These are phyloP conservation scores for Pseudonitzschia delicatissima DNA, from an alignment of 108 stramenopile genomes.

Conservation along the genomic window DNA sequence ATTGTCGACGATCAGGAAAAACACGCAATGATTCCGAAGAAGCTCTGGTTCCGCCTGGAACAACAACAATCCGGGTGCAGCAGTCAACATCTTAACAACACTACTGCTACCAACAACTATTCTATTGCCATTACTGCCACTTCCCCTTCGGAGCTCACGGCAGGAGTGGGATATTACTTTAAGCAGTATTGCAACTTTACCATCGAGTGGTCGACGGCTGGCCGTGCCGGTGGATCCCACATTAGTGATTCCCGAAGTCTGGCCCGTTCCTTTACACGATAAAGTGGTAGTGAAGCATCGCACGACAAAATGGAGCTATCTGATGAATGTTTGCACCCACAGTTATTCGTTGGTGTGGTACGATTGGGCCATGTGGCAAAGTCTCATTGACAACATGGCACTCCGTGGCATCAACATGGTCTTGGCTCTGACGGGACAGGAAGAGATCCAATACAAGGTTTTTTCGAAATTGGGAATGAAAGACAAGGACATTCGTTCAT, in stretches of 20 bases:
- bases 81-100: too few relatives aligned
- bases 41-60: conserved; percentile 8
- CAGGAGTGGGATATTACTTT: conserved; percentile 39
- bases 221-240: conserved; percentile 13
- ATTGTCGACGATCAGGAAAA: neutral
- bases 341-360: conserved; percentile 57
- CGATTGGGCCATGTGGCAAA: conserved; percentile 32
- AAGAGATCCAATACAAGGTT: conserved; percentile 38
- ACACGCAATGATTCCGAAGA: neutral
- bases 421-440: conserved; percentile 52
- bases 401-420: conserved; percentile 47
- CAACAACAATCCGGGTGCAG: neutral
- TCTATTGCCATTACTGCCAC: conserved; percentile 5
- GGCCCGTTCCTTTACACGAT: conserved; percentile 5
- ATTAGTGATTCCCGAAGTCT: conserved; percentile 5
- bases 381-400: conserved; percentile 44
- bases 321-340: conserved; percentile 52
- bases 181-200: conserved; percentile 16
- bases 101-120: neutral
- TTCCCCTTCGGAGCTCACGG: conserved; percentile 31
- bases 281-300: neutral
- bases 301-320: conserved; percentile 21
- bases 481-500: conserved; percentile 39
- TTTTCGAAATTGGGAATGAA: conserved; percentile 38
- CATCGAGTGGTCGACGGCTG: conserved; percentile 12